Percentiles rank a stretch among this genome's conserved stretches.
Evolutionary conservation across 192 early-diverging fungal genomes (phyloP).

Genomic region (Linnemannia hyalina): DNA sequence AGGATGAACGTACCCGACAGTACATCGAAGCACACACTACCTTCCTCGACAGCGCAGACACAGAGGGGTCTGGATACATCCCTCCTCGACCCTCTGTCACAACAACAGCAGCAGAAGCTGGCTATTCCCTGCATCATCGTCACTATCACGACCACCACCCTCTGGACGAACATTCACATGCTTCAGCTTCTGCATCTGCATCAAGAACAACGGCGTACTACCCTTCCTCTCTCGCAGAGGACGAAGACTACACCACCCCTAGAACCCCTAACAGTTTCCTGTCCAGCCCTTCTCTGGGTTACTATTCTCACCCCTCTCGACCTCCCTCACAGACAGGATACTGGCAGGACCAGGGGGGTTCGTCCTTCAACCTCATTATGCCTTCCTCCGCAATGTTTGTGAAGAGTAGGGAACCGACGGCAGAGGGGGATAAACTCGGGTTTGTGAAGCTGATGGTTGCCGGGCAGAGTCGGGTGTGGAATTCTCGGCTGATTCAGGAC

Average conservation of each 20-base stretch:
- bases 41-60: slow-evolving; percentile 37
- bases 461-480: slow-evolving; percentile 15
- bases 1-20: slow-evolving; percentile 10
- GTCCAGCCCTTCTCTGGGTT: slow-evolving; percentile 33
- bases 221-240: slow-evolving; percentile 28
- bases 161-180: background rate
- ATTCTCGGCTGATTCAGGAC: slow-evolving; percentile 27
- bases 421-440: slow-evolving; percentile 28
- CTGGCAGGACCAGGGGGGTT: slow-evolving; percentile 35
- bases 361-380: slow-evolving; percentile 38
- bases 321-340: slow-evolving; percentile 34
- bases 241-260: slow-evolving; percentile 12
- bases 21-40: slow-evolving; percentile 33
- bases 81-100: background rate
- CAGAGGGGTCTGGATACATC: slow-evolving; percentile 41
- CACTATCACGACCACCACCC: slow-evolving; percentile 2
- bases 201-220: slow-evolving; percentile 16
- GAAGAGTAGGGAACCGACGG: slow-evolving; percentile 27
- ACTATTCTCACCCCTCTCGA: slow-evolving; percentile 33
- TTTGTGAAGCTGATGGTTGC: slow-evolving; percentile 38
- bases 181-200: background rate
- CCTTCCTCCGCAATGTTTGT: slow-evolving; percentile 41
- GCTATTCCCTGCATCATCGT: background rate
- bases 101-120: no score
- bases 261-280: slow-evolving; percentile 28